phyloP scores from a whole-genome alignment of 768 basidiomycete species.

The Collybia sp. region DNA sequence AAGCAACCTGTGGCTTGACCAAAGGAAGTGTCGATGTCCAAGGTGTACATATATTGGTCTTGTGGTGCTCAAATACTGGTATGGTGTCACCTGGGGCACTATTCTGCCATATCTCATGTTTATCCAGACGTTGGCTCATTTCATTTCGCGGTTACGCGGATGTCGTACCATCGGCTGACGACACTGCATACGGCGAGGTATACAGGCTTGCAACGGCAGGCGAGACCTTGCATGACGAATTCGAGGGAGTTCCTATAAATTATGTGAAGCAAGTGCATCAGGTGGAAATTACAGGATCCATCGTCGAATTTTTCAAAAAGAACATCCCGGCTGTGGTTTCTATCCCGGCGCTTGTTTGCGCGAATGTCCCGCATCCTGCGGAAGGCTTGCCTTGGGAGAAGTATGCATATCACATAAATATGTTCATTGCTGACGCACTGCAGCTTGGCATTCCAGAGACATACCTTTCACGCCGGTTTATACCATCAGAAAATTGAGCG shows the following conservation, averaged over 20 bases:
- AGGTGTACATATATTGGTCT: constrained; percentile 34
- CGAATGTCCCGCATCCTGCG: constrained; percentile 27
- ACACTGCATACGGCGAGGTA: constrained; percentile 33
- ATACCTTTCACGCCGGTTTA: constrained; percentile 39
- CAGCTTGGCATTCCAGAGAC: constrained; percentile 31
- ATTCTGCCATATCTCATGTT: neutral
- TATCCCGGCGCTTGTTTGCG: constrained; percentile 32
- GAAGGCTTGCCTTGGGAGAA: constrained; percentile 30
- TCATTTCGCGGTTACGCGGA: constrained; percentile 39
- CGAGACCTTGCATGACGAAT: constrained; percentile 36
- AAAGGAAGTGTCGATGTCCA: constrained; percentile 46
- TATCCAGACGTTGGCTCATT: constrained; percentile 45
- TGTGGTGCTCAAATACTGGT: constrained; percentile 38
- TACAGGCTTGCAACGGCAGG: constrained; percentile 37
- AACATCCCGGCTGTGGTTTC: too few species aligned
- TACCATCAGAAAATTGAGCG: constrained; percentile 18
- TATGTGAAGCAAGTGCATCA: constrained; percentile 32
- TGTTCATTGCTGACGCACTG: constrained; percentile 36
- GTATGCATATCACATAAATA: constrained; percentile 43
- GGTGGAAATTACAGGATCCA: constrained; percentile 11
- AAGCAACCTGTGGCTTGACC: constrained; percentile 44
- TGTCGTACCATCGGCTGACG: constrained; percentile 32
- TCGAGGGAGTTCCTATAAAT: constrained; percentile 30
- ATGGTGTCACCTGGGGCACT: constrained; percentile 9
- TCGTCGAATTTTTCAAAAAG: too few species aligned